Evolutionary conservation across 2,329 filamentous ascomycete genomes (phyloP), one percentile per base, ranked within the genome.

Genomic region (Aureobasidium sp.): DNA sequence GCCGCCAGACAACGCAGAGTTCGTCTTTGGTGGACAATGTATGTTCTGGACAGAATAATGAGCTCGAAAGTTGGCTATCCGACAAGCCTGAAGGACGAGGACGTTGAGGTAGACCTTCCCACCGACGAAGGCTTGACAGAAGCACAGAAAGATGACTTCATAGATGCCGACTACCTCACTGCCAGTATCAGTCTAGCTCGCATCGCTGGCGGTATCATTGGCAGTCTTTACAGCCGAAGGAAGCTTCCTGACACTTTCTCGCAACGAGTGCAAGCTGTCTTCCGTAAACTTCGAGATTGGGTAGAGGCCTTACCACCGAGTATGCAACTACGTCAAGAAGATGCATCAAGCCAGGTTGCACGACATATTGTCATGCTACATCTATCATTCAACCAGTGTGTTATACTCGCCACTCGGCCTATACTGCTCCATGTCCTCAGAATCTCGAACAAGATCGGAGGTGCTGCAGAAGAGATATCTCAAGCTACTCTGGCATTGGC

Each of bases 61-160:
- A 68, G 69, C n/a, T 68, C 68, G n/a, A 73, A 71, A 56, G 67
- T 73, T 22, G 72, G 72, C 7, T 69, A 70, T 42, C 72, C 72
- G 1, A 67, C 69, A 3, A 70, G 70, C 1, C 70, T 74, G 7
- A 66, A 66, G 17, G 72, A 74, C 36, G 70, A 72, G 12, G 70
- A 71, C 65, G 17, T 81, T 4, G 70, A 77, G 36, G 75, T 79
- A 5, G 74, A 78, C 29, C 66, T 77, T 6, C 79, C 78, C 0
- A 75, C 75, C 0, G 71, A 74, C 14, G 68, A 71, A 0, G 66
- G 69, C 0, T 42, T 77, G 1, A 70, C 71, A 3, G 51, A 66
- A 14, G 61, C 62, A 14, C 62, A 65, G 3, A 51, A 62, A 17
- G 63, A 57, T 7, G 64, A 73, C 67, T 71, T 74, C 72, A 75